Evolutionary conservation across 73 alveolate genomes (phyloP).

Genomic region (Tetrahymena malaccensis): DNA sequence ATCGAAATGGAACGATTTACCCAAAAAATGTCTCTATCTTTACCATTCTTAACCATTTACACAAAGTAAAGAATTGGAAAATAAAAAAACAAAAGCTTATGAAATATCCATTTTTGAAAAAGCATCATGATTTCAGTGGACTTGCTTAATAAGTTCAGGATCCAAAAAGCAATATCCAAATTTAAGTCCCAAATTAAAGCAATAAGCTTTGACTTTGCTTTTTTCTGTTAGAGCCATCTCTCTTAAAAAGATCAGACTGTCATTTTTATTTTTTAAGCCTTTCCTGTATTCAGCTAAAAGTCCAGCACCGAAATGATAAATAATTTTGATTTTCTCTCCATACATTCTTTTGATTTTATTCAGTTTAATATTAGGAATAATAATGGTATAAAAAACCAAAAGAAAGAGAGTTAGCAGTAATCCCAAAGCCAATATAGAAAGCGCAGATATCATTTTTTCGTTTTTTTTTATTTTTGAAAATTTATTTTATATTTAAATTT

Average conservation of each 20-base stretch:
- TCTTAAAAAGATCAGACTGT: background rate
- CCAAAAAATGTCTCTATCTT: background rate
- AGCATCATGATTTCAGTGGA: background rate
- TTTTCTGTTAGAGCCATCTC: background rate
- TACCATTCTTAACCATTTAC: background rate
- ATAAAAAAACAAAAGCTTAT: background rate
- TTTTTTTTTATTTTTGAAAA: too few species aligned
- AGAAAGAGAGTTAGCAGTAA: background rate
- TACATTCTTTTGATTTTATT: background rate
- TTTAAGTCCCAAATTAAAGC: background rate
- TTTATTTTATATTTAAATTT: too few species aligned
- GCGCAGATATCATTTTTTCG: slow-evolving; percentile 41
- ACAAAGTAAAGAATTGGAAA: background rate
- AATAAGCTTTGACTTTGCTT: background rate
- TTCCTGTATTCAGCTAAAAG: background rate
- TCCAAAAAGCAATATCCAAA: background rate
- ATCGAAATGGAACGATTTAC: background rate
- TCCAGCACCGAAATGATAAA: background rate
- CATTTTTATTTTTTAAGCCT: background rate
- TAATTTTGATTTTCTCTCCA: background rate
- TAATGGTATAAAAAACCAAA: too few species aligned
- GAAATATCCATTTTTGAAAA: too few species aligned
- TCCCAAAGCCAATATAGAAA: slow-evolving; percentile 47
- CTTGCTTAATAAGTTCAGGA: background rate
- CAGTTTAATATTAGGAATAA: background rate